These are phyloP conservation scores for Elaeis oleifera DNA, from an alignment of 202 grass and related monocot species.

Conservation along the genomic window DNA sequence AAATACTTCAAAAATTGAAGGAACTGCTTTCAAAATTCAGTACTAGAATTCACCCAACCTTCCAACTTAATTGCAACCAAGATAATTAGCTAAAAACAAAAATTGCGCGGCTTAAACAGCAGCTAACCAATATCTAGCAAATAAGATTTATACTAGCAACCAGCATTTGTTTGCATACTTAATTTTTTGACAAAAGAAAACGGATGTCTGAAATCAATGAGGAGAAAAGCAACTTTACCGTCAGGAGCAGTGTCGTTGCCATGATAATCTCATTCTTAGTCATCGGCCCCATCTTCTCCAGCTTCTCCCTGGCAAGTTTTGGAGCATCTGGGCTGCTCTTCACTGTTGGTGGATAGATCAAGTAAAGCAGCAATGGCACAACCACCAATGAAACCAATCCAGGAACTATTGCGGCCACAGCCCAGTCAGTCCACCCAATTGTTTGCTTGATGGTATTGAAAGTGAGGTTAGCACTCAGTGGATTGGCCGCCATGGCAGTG, in stretches of 20 bases:
- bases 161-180: too few species aligned
- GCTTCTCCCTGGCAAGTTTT: slow-evolving; percentile 68
- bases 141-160: too few species aligned
- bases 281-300: slow-evolving; percentile 89
- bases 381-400: slow-evolving; percentile 66
- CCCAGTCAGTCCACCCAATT: slow-evolving; percentile 97
- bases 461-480: slow-evolving; percentile 80
- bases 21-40: too few species aligned
- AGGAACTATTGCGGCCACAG: slow-evolving; percentile 73
- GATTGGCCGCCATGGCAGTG: slow-evolving; percentile 86
- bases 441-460: slow-evolving; percentile 48
- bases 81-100: too few species aligned
- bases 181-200: neutral
- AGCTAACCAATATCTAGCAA: too few species aligned
- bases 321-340: slow-evolving; percentile 82
- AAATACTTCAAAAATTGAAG: too few species aligned
- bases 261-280: slow-evolving; percentile 76
- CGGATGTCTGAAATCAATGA: neutral
- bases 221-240: slow-evolving; percentile 34
- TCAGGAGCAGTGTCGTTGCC: slow-evolving; percentile 67
- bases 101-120: too few species aligned
- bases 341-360: slow-evolving; percentile 83
- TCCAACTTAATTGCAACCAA: too few species aligned
- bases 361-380: slow-evolving; percentile 71
- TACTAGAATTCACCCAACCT: too few species aligned